Evolutionary conservation across 306 rosid species (phyloP).

Genomic region (Lathyrus tuberosus): DNA sequence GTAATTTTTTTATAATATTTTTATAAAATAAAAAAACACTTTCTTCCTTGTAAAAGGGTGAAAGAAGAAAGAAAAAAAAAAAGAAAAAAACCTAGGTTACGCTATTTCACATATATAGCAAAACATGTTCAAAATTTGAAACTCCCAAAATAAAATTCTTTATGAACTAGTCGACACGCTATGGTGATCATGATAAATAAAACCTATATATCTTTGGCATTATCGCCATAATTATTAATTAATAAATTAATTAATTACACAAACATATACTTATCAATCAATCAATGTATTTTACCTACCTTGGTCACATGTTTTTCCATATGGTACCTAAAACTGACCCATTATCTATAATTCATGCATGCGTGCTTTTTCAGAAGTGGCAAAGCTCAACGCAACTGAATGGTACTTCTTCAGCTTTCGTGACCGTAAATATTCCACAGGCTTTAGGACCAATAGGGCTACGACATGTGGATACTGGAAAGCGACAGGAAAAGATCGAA

Average conservation of each 20-base stretch:
- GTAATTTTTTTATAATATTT: background rate
- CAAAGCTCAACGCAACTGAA: conserved; percentile 86
- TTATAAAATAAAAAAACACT: background rate
- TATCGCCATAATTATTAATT: background rate
- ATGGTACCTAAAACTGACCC: conserved; percentile 32
- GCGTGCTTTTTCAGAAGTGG: conserved; percentile 64
- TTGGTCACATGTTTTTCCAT: conserved; percentile 22
- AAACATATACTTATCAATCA: background rate
- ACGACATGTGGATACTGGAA: conserved; percentile 93
- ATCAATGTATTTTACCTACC: conserved; percentile 23
- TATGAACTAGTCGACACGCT: conserved; percentile 43
- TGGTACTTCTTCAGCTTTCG: conserved; percentile 99
- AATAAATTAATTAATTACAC: conserved; percentile 11
- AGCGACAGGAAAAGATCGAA: conserved; percentile 95
- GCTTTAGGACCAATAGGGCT: conserved; percentile 82
- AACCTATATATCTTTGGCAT: conserved; percentile 33
- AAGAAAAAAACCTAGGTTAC: background rate
- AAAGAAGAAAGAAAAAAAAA: background rate
- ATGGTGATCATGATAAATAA: background rate
- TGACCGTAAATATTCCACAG: conserved; percentile 95
- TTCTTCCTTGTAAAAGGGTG: background rate
- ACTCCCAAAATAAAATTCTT: conserved; percentile 9
- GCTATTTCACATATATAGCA: background rate
- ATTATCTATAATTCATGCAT: conserved; percentile 31
- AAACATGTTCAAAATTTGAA: conserved; percentile 7